Evolutionary conservation across 1,139 yeast species (phyloP), one percentile per base, ranked within the genome.

Genomic region (Kazachstania sp.): DNA sequence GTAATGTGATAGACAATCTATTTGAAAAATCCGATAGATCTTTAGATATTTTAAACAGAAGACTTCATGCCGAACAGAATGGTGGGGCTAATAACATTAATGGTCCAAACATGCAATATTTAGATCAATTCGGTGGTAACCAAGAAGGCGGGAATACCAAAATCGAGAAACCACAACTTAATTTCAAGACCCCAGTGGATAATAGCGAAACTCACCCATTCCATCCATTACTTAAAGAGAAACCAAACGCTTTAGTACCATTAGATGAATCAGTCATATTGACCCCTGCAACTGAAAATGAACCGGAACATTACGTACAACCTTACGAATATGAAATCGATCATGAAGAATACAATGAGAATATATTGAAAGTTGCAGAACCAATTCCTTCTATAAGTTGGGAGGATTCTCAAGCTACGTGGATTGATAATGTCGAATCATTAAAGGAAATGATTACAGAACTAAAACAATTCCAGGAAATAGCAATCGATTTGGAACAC

Each of bases 401-500:
- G 95, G 76, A 74, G 15, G 60, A 68, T 1, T 76, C 83, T 2
- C 72, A 69, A 7, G 83, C 92, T 3, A 73, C 69, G 1, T 87
- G 92, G 86, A 86, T 94, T 1, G 88, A 84, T 53, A 73, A 74
- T 1, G 68, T 69, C 1, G 80, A 74, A 16, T 69, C 71, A 34
- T 65, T 92, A 36, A 58, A 68, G 0, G 63, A 63, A 5, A 78
- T 94, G 84, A 58, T 87, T 1, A 60, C 67, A 0, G 75, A 72
- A 12, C 71, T 94, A 45, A 64, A 66, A 43, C 59, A 63, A 1
- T 73, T 74, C 51, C 66, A 71, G 1, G 95, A 80, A 52, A 77
- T 94, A 39, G 98, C 98, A 0, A 83, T 94, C n/a, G 99, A 94
- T 72, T 75, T 94, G 54, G 99, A 94, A 63, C 98, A 94, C 66